Conservation (phyloP, 805 yeast species). For the Candida suzukii region DNA sequence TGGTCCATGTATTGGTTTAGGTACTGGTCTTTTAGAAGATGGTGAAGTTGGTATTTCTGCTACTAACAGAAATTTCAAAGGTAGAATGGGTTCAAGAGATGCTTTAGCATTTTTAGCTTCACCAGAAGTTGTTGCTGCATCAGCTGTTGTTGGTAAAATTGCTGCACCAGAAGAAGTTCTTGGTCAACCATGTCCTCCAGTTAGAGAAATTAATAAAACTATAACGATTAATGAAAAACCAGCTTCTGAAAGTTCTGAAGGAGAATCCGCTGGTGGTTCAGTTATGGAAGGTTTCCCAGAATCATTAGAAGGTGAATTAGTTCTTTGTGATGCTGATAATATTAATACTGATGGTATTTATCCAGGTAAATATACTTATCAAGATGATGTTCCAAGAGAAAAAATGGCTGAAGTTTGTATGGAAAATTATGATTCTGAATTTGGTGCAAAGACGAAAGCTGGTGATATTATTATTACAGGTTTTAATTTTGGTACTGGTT, state of each 20-base stretch:
- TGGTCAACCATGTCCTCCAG: slow-evolving; percentile 46
- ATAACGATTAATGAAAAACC: slow-evolving; percentile 27
- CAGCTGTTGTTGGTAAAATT: slow-evolving; percentile 91
- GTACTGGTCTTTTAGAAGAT: slow-evolving; percentile 85
- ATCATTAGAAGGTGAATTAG: slow-evolving; percentile 81
- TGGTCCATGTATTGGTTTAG: slow-evolving; percentile 98
- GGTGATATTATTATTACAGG: slow-evolving; percentile 92
- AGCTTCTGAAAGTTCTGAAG: slow-evolving; percentile 16
- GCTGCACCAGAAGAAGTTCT: slow-evolving; percentile 84
- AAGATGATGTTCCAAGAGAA: slow-evolving; percentile 90
- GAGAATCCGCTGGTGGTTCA: slow-evolving; percentile 46
- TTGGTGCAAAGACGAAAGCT: slow-evolving; percentile 70
- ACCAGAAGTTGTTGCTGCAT: slow-evolving; percentile 98
- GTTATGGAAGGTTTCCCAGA: slow-evolving; percentile 89
- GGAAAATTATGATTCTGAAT: slow-evolving; percentile 96
- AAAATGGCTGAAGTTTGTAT: slow-evolving; percentile 99
- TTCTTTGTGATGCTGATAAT: slow-evolving; percentile 93
- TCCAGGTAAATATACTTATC: slow-evolving; percentile 98
- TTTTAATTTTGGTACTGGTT: slow-evolving; percentile 96
- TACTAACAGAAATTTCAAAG: slow-evolving; percentile 97
- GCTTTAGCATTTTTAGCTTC: slow-evolving; percentile 95
- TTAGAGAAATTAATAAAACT: slow-evolving; percentile 41
- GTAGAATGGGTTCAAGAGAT: slow-evolving; percentile 97
- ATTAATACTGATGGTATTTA: slow-evolving; percentile 98
- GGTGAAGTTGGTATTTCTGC: slow-evolving; percentile 99